Conservation (phyloP, 192 early-diverging fungal species). For the Linnemannia zychae region DNA sequence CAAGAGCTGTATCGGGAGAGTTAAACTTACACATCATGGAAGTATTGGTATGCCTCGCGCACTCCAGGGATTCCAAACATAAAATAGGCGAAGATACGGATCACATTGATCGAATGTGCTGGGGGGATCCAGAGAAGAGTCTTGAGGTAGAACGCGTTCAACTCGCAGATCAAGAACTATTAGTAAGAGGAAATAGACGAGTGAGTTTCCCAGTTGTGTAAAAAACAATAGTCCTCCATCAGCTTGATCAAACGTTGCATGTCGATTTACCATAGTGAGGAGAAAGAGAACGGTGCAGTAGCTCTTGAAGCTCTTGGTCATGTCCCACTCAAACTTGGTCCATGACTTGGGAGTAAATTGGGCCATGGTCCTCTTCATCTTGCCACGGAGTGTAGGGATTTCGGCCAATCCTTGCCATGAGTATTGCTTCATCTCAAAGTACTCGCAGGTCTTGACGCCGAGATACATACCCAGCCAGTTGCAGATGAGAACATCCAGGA, state of each 20-base stretch:
- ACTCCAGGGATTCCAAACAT: slow-evolving; percentile 89
- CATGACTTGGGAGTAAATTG: slow-evolving; percentile 97
- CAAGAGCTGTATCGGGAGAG: not conserved
- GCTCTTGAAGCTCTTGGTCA: slow-evolving; percentile 90
- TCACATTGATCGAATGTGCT: slow-evolving; percentile 84
- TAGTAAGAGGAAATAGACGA: not conserved
- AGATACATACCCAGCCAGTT: slow-evolving; percentile 96
- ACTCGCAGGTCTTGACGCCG: slow-evolving; percentile 98
- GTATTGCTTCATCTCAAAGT: slow-evolving; percentile 96
- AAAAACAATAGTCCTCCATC: not conserved
- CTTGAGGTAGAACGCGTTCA: slow-evolving; percentile 97
- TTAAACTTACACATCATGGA: slow-evolving; percentile 64
- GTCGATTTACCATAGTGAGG: slow-evolving; percentile 73
- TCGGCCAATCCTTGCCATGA: slow-evolving; percentile 93
- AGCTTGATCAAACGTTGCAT: not conserved
- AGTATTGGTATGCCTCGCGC: slow-evolving; percentile 93
- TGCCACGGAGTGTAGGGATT: slow-evolving; percentile 88
- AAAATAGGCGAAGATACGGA: slow-evolving; percentile 84
- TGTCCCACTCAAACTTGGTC: slow-evolving; percentile 94
- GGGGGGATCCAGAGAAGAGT: slow-evolving; percentile 93
- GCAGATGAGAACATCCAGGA: slow-evolving; percentile 91
- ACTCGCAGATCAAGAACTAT: slow-evolving; percentile 82
- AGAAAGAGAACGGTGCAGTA: slow-evolving; percentile 83
- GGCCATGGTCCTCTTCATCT: slow-evolving; percentile 86
- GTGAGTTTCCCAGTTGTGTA: not conserved